Evolutionary conservation across 2,329 filamentous ascomycete species (phyloP).

Genomic region (Tolypocladium amazonense): DNA sequence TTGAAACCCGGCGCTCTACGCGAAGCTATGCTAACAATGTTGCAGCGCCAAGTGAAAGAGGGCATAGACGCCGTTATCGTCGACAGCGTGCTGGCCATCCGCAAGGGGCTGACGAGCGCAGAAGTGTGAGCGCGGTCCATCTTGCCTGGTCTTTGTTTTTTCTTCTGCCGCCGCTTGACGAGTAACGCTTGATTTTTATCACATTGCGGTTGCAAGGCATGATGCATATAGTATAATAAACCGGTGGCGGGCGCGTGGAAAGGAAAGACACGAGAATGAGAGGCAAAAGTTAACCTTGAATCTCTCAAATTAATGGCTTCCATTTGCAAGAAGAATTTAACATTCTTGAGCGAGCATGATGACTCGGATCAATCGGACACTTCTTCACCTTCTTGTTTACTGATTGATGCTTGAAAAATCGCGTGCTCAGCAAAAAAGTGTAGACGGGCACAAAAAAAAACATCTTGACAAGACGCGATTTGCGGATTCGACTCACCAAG

Average conservation of each 20-base stretch:
- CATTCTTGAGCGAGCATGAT: not conserved
- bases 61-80: slow-evolving; percentile 98
- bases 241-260: not conserved
- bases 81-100: slow-evolving; percentile 85
- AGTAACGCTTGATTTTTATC: not conserved
- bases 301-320: not conserved
- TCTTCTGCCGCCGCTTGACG: not conserved
- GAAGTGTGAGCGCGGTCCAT: slow-evolving; percentile 3
- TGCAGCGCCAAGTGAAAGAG: slow-evolving; percentile 76
- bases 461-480: no score
- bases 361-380: not conserved
- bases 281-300: not conserved
- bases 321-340: not conserved
- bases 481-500: not conserved
- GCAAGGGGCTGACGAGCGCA: slow-evolving; percentile 64
- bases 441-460: no score
- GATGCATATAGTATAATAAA: not conserved
- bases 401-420: no score
- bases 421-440: no score
- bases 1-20: not conserved
- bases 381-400: no score
- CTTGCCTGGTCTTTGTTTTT: not conserved
- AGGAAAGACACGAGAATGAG: not conserved
- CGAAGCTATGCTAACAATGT: slow-evolving; percentile 5
- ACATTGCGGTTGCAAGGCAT: not conserved